phyloP scores from a whole-genome alignment of 768 basidiomycete species.

The Phanerochaete carnosa region DNA sequence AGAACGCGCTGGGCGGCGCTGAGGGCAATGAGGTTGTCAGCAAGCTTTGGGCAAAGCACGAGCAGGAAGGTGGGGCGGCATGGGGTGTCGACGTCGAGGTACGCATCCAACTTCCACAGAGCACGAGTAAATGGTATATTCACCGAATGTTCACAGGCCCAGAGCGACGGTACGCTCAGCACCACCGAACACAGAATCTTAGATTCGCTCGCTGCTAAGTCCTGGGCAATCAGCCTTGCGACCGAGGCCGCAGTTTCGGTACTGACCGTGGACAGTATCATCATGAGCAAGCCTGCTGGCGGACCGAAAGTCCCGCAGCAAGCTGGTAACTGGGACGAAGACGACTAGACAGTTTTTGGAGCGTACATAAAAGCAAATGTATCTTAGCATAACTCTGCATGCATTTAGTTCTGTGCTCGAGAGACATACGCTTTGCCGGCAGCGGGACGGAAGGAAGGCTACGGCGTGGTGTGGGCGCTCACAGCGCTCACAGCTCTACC shows the following conservation, averaged over 20 bases:
- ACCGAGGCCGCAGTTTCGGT: slow-evolving; percentile 90
- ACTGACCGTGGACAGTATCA: slow-evolving; percentile 94
- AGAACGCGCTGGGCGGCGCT: slow-evolving; percentile 90
- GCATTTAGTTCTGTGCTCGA: background rate
- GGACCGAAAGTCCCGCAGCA: slow-evolving; percentile 88
- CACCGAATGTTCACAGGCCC: slow-evolving; percentile 42
- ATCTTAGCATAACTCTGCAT: slow-evolving; percentile 4
- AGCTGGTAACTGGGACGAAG: slow-evolving; percentile 84
- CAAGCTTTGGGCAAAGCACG: slow-evolving; percentile 87
- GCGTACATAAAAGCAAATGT: background rate
- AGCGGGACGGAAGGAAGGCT: background rate
- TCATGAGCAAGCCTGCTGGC: slow-evolving; percentile 93
- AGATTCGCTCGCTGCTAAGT: slow-evolving; percentile 86
- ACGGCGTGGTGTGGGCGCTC: background rate
- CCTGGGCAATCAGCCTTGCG: slow-evolving; percentile 87
- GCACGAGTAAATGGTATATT: background rate
- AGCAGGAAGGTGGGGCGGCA: slow-evolving; percentile 62
- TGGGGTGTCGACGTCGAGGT: slow-evolving; percentile 94
- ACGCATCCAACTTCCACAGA: slow-evolving; percentile 9
- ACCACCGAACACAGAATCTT: slow-evolving; percentile 65
- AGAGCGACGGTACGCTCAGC: slow-evolving; percentile 73
- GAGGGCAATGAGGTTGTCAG: slow-evolving; percentile 93
- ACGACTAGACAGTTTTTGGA: slow-evolving; percentile 25
- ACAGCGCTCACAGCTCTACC: background rate
- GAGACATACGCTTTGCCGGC: background rate